Conservation (phyloP, 2,329 filamentous ascomycete species). For the Elsinoe perseae region DNA sequence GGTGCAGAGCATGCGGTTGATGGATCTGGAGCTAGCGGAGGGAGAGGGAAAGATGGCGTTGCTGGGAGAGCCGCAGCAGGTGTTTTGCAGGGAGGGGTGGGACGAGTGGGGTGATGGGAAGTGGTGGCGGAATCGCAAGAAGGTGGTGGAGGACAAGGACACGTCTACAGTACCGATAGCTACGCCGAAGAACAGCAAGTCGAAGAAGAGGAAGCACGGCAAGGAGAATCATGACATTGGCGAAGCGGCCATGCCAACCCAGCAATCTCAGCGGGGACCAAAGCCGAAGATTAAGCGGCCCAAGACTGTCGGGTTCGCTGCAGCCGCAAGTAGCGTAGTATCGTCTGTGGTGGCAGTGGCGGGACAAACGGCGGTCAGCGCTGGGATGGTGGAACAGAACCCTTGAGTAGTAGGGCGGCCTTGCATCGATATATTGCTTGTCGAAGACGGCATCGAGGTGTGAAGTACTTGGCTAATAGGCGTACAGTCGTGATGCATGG, state of each 20-base stretch:
- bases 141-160: not conserved
- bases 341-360: not conserved
- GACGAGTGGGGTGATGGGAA: conserved; percentile 12
- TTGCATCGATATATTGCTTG: not conserved
- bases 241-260: not conserved
- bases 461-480: too few relatives aligned
- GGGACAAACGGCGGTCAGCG: not conserved
- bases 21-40: conserved; percentile 36
- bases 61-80: conserved; percentile 35
- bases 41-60: conserved; percentile 33
- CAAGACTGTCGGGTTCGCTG: conserved; percentile 23
- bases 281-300: conserved; percentile 33
- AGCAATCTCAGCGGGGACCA: not conserved
- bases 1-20: conserved; percentile 48
- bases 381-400: not conserved
- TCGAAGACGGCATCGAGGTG: not conserved
- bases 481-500: too few relatives aligned
- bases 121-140: conserved; percentile 36
- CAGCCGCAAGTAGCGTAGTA: not conserved
- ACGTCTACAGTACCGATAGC: not conserved
- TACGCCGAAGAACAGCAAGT: not conserved
- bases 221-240: not conserved
- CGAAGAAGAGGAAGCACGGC: not conserved
- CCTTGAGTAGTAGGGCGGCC: not conserved
- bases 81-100: conserved; percentile 37